A percentile compares a stretch with the other conserved stretches of the same genome.
phyloP scores from a whole-genome alignment of 768 basidiomycete genomes.

The Russula earlei region DNA sequence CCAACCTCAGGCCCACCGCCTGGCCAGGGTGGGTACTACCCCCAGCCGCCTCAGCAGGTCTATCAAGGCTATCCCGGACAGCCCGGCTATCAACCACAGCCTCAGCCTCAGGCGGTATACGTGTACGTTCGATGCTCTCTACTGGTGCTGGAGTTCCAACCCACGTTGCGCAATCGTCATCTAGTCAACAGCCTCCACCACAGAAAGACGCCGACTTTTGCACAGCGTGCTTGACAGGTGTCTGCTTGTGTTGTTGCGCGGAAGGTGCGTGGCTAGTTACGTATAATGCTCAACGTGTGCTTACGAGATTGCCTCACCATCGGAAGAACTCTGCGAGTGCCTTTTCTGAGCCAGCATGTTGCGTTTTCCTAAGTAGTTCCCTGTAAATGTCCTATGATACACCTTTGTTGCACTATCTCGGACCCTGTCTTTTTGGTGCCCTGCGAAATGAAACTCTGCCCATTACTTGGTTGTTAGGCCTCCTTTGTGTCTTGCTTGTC shows the following conservation, averaged over 20 bases:
- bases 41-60: slow-evolving; percentile 61
- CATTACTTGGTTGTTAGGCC: neutral
- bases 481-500: neutral
- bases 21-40: slow-evolving; percentile 64
- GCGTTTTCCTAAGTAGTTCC: neutral
- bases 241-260: slow-evolving; percentile 61
- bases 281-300: neutral
- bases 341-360: slow-evolving; percentile 37
- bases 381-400: slow-evolving; percentile 3
- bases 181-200: slow-evolving; percentile 39
- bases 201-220: slow-evolving; percentile 42
- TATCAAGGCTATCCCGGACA: slow-evolving; percentile 43
- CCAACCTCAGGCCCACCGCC: slow-evolving; percentile 39
- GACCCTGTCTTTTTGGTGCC: neutral
- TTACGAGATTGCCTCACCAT: slow-evolving; percentile 4
- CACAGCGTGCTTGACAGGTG: slow-evolving; percentile 57
- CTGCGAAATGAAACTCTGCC: neutral
- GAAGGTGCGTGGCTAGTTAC: slow-evolving; percentile 41
- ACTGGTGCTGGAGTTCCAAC: neutral
- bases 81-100: slow-evolving; percentile 44
- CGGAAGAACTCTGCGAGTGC: slow-evolving; percentile 65
- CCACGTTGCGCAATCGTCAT: slow-evolving; percentile 18
- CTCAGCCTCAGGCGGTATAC: slow-evolving; percentile 72
- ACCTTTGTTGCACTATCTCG: neutral
- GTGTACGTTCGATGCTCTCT: slow-evolving; percentile 43